Evolutionary conservation across 176 grass and related monocot genomes (phyloP).

Genomic region (Lolium multiflorum): DNA sequence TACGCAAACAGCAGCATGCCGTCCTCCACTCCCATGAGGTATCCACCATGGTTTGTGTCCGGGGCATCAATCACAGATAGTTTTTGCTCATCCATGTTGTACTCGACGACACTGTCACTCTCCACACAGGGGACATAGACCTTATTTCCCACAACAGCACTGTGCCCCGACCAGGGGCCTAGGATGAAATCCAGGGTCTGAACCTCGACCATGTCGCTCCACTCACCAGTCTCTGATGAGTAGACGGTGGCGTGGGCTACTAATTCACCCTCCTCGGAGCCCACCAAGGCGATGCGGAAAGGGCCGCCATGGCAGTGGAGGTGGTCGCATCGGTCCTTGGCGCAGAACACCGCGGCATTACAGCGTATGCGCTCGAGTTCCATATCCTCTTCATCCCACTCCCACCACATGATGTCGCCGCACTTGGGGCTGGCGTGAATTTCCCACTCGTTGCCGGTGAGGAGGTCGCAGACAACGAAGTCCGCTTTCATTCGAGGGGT

Average conservation of each 20-base stretch:
- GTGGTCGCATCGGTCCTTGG: background rate
- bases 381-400: background rate
- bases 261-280: background rate
- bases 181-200: background rate
- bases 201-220: background rate
- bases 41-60: background rate
- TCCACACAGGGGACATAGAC: background rate
- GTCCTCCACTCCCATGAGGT: background rate
- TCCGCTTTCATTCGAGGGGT: background rate
- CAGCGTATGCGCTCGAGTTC: background rate
- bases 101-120: background rate
- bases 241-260: background rate
- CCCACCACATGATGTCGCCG: background rate
- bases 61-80: background rate
- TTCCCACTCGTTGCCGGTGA: background rate
- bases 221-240: background rate
- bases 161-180: background rate
- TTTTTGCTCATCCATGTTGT: background rate
- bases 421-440: background rate
- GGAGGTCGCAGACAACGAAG: constrained; percentile 1
- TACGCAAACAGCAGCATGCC: background rate
- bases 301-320: constrained; percentile 8
- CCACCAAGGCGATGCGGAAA: constrained; percentile 21
- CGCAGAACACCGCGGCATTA: background rate
- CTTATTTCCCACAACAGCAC: background rate